These are phyloP conservation scores for Penicillium sp. DNA, from an alignment of 2,329 filamentous ascomycete species.

Conservation along the genomic window DNA sequence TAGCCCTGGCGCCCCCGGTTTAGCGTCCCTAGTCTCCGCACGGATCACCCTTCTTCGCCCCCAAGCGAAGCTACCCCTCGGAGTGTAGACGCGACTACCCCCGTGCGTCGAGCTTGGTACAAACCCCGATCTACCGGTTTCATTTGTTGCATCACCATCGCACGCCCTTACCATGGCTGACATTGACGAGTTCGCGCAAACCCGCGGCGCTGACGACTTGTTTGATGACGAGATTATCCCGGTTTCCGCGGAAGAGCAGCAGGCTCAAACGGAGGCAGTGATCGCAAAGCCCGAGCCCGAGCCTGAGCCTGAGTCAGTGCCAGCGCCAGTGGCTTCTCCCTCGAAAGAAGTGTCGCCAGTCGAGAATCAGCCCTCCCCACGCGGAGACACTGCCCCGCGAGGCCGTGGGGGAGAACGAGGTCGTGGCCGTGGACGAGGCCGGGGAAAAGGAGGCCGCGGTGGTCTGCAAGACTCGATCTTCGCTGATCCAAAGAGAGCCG, in stretches of 20 bases:
- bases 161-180: slow-evolving; percentile 15
- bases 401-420: slow-evolving; percentile 31
- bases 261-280: slow-evolving; percentile 22
- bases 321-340: slow-evolving; percentile 9
- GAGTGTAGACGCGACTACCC: slow-evolving; percentile 13
- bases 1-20: slow-evolving; percentile 5
- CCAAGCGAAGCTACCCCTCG: slow-evolving; percentile 22
- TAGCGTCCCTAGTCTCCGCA: slow-evolving; percentile 16
- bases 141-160: slow-evolving; percentile 1
- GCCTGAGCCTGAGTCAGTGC: slow-evolving; percentile 7
- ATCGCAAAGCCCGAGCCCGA: slow-evolving; percentile 17
- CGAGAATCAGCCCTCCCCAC: slow-evolving; percentile 20
- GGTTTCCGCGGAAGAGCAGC: slow-evolving; percentile 36
- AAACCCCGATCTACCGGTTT: not conserved
- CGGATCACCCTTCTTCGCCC: slow-evolving; percentile 23
- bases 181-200: slow-evolving; percentile 52
- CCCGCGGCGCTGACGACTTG: slow-evolving; percentile 49
- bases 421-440: slow-evolving; percentile 31
- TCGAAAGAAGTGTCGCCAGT: slow-evolving; percentile 14
- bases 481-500: slow-evolving; percentile 18
- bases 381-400: slow-evolving; percentile 27
- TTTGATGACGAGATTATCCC: slow-evolving; percentile 53
- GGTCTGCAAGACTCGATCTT: slow-evolving; percentile 12
- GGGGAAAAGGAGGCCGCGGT: slow-evolving; percentile 22
- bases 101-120: not conserved